Base-by-base conservation (phyloP, 108 stramenopile genomes). In the Nitzschia putrida region DNA sequence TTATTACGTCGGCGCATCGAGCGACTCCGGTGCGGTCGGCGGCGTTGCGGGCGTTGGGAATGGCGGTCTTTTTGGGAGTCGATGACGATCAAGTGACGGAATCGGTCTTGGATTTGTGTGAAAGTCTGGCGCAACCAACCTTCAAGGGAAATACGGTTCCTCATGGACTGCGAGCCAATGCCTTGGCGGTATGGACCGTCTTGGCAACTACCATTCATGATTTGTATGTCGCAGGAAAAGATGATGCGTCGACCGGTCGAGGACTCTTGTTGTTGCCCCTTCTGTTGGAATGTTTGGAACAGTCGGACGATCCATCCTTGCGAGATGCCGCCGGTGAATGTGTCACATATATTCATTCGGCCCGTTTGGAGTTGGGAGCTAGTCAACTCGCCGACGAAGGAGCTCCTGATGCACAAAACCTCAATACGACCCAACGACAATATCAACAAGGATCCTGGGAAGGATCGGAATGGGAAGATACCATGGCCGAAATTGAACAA, bases 151-250 rank as follows among this genome's bases (percentile, higher is more conserved):
- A 92, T 41, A 66, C 67, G 0, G 82, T 85, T 1, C 74, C 71
- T 12, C 45, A 69, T 13, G 26, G 59, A 1, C 64, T 94, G 37
- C 56, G 93, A 24, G 88, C 90, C 14, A 69, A 84, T 0, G 90
- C 93, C 10, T 67, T 90, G 68, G 87, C 90, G 73, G 87, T 85
- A 34, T 94, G 93, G 93, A 77, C 82, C n/a, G 53, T 94, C 42
- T 64, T 94, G 70, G 70, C 80, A 0, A 92, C 90, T 3, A 86
- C 86, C 0, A 59, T 88, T 6, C 65, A 73, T 25, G 88, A 90
- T 53, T 71, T 72, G 18, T 75, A 79, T 43, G 45, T 91, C 41
- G 74, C 81, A 26, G 93, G 87, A n/a, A 78, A 85, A 40, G 78
- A 72, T 61, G 75, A 80, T 51, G 68, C 49, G 0, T 61, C 64